Evolutionary conservation across 805 yeast species (phyloP).

Genomic region (Candida xyloterini): DNA sequence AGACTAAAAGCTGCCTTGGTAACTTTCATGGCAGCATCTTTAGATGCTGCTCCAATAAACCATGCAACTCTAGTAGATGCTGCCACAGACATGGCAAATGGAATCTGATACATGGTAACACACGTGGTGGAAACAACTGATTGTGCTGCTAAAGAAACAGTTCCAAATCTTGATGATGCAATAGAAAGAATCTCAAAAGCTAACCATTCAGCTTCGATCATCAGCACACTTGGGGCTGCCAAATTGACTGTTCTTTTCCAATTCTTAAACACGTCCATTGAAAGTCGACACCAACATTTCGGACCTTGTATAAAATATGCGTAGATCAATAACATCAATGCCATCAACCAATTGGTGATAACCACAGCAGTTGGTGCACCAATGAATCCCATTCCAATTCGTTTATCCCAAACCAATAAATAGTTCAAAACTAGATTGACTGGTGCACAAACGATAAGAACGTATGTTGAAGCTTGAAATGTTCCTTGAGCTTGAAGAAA

Average conservation of each 20-base stretch:
- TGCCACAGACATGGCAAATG: constrained; percentile 58
- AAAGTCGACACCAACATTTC: constrained; percentile 51
- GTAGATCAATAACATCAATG: constrained; percentile 39
- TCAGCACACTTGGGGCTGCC: constrained; percentile 54
- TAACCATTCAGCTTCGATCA: constrained; percentile 59
- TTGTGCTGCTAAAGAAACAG: constrained; percentile 39
- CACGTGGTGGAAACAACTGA: constrained; percentile 44
- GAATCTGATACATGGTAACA: constrained; percentile 51
- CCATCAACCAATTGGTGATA: constrained; percentile 59
- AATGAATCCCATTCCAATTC: constrained; percentile 49
- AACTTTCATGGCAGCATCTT: constrained; percentile 5
- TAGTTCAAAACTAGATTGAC: constrained; percentile 47
- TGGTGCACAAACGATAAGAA: constrained; percentile 52
- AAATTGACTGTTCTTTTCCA: constrained; percentile 44
- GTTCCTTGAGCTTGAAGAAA: constrained; percentile 59
- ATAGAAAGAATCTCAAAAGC: constrained; percentile 57
- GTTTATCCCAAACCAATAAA: constrained; percentile 41
- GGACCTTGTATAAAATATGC: constrained; percentile 44
- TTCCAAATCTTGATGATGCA: constrained; percentile 53
- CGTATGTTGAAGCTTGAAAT: constrained; percentile 54
- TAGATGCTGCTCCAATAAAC: constrained; percentile 43
- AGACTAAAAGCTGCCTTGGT: constrained; percentile 35
- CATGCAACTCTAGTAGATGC: constrained; percentile 57
- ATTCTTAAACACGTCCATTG: constrained; percentile 39
- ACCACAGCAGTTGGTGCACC: constrained; percentile 62